phyloP scores from a whole-genome alignment of 805 yeast species.

The Saccharomycopsis schoenii region DNA sequence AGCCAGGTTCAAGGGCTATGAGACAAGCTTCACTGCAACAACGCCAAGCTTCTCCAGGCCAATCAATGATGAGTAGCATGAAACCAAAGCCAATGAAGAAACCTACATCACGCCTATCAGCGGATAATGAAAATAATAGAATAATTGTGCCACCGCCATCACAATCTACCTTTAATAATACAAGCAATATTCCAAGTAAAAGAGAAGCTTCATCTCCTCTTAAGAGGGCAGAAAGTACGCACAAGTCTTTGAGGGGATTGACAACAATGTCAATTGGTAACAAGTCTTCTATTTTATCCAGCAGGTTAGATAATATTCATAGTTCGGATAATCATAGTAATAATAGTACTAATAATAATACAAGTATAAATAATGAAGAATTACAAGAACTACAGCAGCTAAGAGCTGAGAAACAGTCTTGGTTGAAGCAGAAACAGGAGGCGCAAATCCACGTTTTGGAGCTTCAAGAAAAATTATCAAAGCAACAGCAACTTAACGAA shows the following conservation, averaged over 20 bases:
- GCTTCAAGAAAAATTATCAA: conserved; percentile 3
- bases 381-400: conserved; percentile 37
- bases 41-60: conserved; percentile 11
- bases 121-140: conserved; percentile 9
- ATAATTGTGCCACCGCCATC: conserved; percentile 6
- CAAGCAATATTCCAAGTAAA: conserved; percentile 43
- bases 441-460: conserved; percentile 1
- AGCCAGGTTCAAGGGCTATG: conserved; percentile 2
- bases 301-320: neutral
- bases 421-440: conserved; percentile 29
- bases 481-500: conserved; percentile 12
- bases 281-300: neutral
- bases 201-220: conserved; percentile 65
- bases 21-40: conserved; percentile 15
- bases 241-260: conserved; percentile 8
- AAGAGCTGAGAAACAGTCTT: conserved; percentile 42
- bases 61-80: neutral
- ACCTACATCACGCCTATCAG: conserved; percentile 8
- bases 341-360: neutral
- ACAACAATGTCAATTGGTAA: conserved; percentile 7
- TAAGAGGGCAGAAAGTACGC: conserved; percentile 28
- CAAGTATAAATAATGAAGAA: neutral
- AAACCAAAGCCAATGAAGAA: neutral
- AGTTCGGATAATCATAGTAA: neutral
- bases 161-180: neutral